Evolutionary conservation across 495 filamentous ascomycete species (phyloP), one percentile per base, ranked within the genome.

Genomic region (Patellaria atrata): DNA sequence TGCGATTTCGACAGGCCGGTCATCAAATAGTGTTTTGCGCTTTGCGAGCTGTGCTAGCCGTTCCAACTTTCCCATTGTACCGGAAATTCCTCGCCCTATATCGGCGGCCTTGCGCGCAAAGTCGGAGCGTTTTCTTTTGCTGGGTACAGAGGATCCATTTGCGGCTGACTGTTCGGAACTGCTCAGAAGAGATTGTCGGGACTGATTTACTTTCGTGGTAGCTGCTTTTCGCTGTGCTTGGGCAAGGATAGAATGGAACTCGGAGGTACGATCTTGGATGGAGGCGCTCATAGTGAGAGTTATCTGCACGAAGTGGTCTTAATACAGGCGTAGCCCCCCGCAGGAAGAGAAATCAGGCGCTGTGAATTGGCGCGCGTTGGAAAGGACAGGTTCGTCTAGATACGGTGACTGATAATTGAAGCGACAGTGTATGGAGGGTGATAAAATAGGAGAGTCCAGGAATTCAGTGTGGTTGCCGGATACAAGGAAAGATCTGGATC

Each of bases 1-100:
- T 53, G 85, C 84, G 59, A 97, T 94, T 57, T 97, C 89, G 23
- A 93, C 79, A 2, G 89, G 85, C 55, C 80, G 71, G 61, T 97
- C 89, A 55, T 97, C 89, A 52, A 97, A 96, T 14, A 97, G 72
- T 1, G 91, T 91, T 62, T 94, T 92, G 44, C 92, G 77, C 55
- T 87, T 89, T 33, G 89, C 89, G 55, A 97, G 61, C 55, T 93
- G 82, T 30, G 89, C 85, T 43, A 97, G 61, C 50, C 87, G 77
- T 55, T 93, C 79, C 47, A 97, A 59, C 58, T 96, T 97, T 17
- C 77, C 82, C 70, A 91, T 96, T 2, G 91, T 96, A 23, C 65
- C 80, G 21, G 79, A 78, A 35, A 97, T 94, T 13, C 81, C 83
- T 46, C 81, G 69, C 29, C 50, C 91, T 37, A 96, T 93, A 44